A percentile compares a stretch with the other conserved stretches of the same genome.
Conservation (phyloP, 129 eudicot genomes). For the Tanacetum coccineum region DNA sequence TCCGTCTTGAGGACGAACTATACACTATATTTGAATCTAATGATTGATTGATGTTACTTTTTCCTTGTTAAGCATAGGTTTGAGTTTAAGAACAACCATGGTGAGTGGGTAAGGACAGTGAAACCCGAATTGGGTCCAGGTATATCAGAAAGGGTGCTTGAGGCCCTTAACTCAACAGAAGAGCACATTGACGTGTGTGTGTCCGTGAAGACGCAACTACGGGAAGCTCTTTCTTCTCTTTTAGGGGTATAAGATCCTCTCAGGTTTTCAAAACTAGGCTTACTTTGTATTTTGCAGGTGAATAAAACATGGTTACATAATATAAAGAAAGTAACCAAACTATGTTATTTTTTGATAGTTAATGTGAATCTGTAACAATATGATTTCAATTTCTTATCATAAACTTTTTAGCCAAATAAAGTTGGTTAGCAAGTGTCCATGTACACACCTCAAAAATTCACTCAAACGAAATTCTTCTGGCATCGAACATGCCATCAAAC, state of each 20-base stretch:
- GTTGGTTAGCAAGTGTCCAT: slow-evolving; percentile 8
- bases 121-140: slow-evolving; percentile 82
- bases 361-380: background rate
- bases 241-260: slow-evolving; percentile 47
- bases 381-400: background rate
- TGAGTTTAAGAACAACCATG: slow-evolving; percentile 90
- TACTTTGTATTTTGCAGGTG: too few species aligned
- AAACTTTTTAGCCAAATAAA: background rate
- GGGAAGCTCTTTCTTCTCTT: slow-evolving; percentile 58
- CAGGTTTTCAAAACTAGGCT: background rate
- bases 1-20: background rate
- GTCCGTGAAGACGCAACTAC: slow-evolving; percentile 51
- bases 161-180: slow-evolving; percentile 52
- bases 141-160: slow-evolving; percentile 66
- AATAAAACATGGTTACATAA: too few species aligned
- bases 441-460: background rate
- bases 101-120: slow-evolving; percentile 70
- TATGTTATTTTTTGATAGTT: too few species aligned
- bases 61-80: slow-evolving; percentile 38
- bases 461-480: too few species aligned
- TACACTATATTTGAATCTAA: background rate
- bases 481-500: background rate
- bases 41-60: background rate
- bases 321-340: too few species aligned
- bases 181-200: slow-evolving; percentile 46